These are phyloP conservation scores for Limnanthes douglasii DNA, from an alignment of 345 rosid species.

Conservation along the genomic window DNA sequence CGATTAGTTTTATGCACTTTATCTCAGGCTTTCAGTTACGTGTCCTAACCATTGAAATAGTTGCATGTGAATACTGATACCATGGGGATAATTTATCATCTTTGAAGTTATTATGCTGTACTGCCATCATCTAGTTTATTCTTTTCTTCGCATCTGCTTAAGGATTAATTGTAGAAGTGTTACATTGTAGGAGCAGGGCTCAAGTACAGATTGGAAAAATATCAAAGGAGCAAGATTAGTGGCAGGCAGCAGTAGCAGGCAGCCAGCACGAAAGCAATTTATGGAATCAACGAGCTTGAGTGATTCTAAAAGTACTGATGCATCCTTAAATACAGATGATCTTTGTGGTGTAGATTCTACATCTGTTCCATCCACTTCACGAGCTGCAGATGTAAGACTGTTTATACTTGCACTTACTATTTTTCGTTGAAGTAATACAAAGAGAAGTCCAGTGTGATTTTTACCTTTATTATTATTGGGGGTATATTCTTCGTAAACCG, in stretches of 20 bases:
- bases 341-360: conserved; percentile 50
- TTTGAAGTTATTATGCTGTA: background rate
- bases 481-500: no score
- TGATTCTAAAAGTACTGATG: conserved; percentile 66
- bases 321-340: conserved; percentile 51
- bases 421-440: background rate
- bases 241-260: conserved; percentile 62
- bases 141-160: conserved; percentile 3
- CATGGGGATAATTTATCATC: background rate
- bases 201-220: conserved; percentile 64
- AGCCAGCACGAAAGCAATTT: conserved; percentile 47
- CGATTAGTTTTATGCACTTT: no score
- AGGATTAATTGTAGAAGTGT: conserved; percentile 4
- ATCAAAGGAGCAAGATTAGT: conserved; percentile 50
- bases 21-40: no score
- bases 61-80: no score
- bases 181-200: conserved; percentile 37
- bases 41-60: no score
- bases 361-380: conserved; percentile 61
- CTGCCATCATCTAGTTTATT: conserved; percentile 4
- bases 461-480: no score
- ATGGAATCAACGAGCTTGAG: conserved; percentile 39
- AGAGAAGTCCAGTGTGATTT: no score
- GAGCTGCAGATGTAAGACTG: conserved; percentile 54
- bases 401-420: background rate